A percentile compares a stretch with the other conserved stretches of the same genome.
These are phyloP conservation scores for Penicillium sp. DNA, from an alignment of 2,329 filamentous ascomycete genomes.

Conservation along the genomic window DNA sequence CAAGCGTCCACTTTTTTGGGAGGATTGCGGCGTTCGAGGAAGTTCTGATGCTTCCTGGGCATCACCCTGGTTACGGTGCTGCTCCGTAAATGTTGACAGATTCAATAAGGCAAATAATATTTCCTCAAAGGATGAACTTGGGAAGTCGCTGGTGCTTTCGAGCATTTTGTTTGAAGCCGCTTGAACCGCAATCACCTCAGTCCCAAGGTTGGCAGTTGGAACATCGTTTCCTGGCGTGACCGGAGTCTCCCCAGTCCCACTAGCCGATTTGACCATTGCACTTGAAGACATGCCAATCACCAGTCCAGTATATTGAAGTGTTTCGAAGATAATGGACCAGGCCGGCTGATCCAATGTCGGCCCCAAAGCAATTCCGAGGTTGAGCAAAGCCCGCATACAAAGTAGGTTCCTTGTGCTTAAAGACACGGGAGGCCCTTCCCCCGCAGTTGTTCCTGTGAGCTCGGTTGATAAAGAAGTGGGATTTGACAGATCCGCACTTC, in stretches of 20 bases:
- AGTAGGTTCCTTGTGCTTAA: constrained; percentile 83
- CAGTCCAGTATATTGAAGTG: constrained; percentile 83
- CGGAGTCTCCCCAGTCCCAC: constrained; percentile 23
- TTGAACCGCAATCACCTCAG: constrained; percentile 80
- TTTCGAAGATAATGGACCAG: constrained; percentile 87
- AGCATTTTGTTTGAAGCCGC: constrained; percentile 76
- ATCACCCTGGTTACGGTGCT: constrained; percentile 42
- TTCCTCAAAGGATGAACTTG: constrained; percentile 68
- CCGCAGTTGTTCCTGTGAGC: constrained; percentile 14
- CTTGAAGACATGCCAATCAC: constrained; percentile 51
- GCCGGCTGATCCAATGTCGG: constrained; percentile 68
- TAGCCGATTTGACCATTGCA: constrained; percentile 23
- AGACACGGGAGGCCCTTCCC: constrained; percentile 43
- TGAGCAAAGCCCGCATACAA: constrained; percentile 83
- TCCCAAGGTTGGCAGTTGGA: constrained; percentile 57
- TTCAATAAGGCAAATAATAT: constrained; percentile 67
- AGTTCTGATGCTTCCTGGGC: constrained; percentile 49
- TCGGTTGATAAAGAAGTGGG: constrained; percentile 24
- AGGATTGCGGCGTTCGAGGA: constrained; percentile 19
- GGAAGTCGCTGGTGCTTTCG: constrained; percentile 86
- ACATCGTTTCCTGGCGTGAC: constrained; percentile 36
- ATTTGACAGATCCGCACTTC: constrained; percentile 22
- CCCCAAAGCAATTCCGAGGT: constrained; percentile 85
- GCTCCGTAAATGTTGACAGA: constrained; percentile 46
- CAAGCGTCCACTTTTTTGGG: constrained; percentile 23